Conservation (phyloP, 2,329 filamentous ascomycete species). For the Ophiosphaerella herpotricha region DNA sequence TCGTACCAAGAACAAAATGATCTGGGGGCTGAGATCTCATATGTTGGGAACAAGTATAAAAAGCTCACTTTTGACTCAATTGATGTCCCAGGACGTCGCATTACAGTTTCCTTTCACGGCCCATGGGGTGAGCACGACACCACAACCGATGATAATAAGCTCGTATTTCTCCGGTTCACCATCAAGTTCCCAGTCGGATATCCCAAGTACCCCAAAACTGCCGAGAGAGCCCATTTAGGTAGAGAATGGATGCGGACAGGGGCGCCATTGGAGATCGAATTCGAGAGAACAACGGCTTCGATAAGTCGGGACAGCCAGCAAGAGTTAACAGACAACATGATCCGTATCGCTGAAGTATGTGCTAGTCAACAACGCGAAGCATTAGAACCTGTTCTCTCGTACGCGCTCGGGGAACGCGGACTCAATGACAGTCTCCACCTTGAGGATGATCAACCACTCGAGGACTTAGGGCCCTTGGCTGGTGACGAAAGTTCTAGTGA, state of each 20-base stretch:
- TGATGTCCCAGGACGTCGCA: conserved; percentile 58
- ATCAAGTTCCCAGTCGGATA: conserved; percentile 64
- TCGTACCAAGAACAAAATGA: conserved; percentile 51
- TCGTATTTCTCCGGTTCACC: conserved; percentile 61
- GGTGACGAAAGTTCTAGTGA: conserved; percentile 81
- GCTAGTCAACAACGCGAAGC: conserved; percentile 59
- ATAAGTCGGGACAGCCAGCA: conserved; percentile 58
- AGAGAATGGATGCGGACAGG: background rate
- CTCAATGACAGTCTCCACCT: conserved; percentile 61
- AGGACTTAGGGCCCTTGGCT: conserved; percentile 36
- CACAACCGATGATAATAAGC: conserved; percentile 38
- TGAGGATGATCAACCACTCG: conserved; percentile 60
- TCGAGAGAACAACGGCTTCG: conserved; percentile 61
- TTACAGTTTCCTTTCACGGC: conserved; percentile 62
- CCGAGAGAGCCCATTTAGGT: conserved; percentile 39
- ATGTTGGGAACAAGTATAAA: conserved; percentile 64
- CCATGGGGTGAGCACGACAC: conserved; percentile 59
- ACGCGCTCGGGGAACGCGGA: conserved; percentile 62
- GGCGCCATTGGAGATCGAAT: conserved; percentile 55
- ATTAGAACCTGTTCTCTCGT: conserved; percentile 65
- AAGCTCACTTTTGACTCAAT: conserved; percentile 65
- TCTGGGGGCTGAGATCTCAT: conserved; percentile 64
- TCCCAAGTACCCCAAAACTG: conserved; percentile 62
- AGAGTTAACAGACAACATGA: conserved; percentile 55
- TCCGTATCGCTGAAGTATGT: conserved; percentile 60